phyloP scores from a whole-genome alignment of 2,329 filamentous ascomycete species.

The Fusarium agapanthi region DNA sequence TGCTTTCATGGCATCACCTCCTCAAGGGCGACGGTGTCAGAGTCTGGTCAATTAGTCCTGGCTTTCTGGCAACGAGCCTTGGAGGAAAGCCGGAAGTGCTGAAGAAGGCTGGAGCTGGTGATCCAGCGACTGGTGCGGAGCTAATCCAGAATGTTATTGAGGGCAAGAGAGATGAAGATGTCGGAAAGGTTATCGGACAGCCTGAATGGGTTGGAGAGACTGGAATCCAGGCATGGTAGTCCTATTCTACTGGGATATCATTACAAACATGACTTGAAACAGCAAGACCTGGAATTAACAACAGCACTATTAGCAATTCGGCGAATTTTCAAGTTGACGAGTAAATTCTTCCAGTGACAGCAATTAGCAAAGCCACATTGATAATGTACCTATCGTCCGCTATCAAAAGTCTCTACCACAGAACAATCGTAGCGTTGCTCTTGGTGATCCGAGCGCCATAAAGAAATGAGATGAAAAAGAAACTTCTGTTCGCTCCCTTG shows the following conservation, averaged over 20 bases:
- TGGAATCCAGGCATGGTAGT: slow-evolving; percentile 47
- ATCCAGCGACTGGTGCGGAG: slow-evolving; percentile 49
- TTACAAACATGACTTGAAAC: not conserved
- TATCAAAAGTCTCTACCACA: not conserved
- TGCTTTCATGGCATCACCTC: slow-evolving; percentile 54
- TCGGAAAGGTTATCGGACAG: slow-evolving; percentile 49
- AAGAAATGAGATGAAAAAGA: not conserved
- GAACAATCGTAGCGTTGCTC: not conserved
- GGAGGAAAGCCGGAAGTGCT: slow-evolving; percentile 45
- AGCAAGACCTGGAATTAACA: not conserved
- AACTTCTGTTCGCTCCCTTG: not conserved
- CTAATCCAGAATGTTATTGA: slow-evolving; percentile 53
- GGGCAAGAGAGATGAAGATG: slow-evolving; percentile 52
- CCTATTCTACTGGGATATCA: not conserved
- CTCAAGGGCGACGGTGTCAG: slow-evolving; percentile 60
- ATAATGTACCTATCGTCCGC: slow-evolving; percentile 20
- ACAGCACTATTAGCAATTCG: not conserved
- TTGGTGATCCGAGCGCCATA: not conserved
- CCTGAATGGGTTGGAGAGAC: slow-evolving; percentile 34
- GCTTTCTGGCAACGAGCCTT: slow-evolving; percentile 58
- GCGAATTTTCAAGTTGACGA: not conserved
- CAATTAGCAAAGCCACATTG: slow-evolving; percentile 24
- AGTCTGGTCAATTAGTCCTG: slow-evolving; percentile 58
- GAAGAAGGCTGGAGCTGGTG: slow-evolving; percentile 46
- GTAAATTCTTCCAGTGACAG: not conserved